Evolutionary conservation across 176 grass and related monocot species (phyloP).

Genomic region (Tuctoria greenei): DNA sequence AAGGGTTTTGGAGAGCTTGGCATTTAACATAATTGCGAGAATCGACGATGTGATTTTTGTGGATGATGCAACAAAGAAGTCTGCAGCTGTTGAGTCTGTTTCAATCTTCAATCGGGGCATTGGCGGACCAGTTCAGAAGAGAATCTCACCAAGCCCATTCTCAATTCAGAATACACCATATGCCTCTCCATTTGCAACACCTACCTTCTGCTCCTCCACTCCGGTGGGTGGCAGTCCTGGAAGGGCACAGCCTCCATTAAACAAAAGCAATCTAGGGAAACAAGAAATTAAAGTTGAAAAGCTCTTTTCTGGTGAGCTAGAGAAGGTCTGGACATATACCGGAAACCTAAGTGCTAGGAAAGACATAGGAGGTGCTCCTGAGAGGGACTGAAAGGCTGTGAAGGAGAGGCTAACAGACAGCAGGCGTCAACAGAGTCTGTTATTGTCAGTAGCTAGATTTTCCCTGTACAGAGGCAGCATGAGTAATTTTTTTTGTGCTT

Average conservation of each 20-base stretch:
- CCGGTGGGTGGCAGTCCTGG: conserved; percentile 69
- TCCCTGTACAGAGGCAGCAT: conserved; percentile 63
- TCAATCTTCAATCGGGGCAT: conserved; percentile 72
- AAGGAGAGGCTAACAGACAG: conserved; percentile 16
- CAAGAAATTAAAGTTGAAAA: conserved; percentile 59
- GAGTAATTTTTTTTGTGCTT: conserved; percentile 48
- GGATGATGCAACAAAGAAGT: conserved; percentile 73
- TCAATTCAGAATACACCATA: conserved; percentile 82
- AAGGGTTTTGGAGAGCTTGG: conserved; percentile 86
- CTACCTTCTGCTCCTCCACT: conserved; percentile 71
- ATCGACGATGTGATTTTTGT: conserved; percentile 95
- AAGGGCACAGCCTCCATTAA: conserved; percentile 53
- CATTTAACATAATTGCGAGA: conserved; percentile 90
- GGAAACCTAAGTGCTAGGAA: conserved; percentile 75
- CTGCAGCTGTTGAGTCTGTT: conserved; percentile 53
- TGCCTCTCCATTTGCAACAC: conserved; percentile 82
- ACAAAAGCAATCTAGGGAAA: conserved; percentile 38
- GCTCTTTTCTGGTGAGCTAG: conserved; percentile 55
- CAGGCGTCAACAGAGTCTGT: conserved; percentile 31
- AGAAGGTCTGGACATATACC: conserved; percentile 83
- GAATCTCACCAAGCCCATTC: conserved; percentile 83
- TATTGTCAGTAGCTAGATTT: conserved; percentile 37
- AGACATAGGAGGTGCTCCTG: conserved; percentile 67
- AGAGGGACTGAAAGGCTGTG: conserved; percentile 59
- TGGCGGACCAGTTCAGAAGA: conserved; percentile 75